Percentiles rank a stretch among this genome's conserved stretches.
phyloP scores from a whole-genome alignment of 305 asterid species.

The Nicotiana rustica region DNA sequence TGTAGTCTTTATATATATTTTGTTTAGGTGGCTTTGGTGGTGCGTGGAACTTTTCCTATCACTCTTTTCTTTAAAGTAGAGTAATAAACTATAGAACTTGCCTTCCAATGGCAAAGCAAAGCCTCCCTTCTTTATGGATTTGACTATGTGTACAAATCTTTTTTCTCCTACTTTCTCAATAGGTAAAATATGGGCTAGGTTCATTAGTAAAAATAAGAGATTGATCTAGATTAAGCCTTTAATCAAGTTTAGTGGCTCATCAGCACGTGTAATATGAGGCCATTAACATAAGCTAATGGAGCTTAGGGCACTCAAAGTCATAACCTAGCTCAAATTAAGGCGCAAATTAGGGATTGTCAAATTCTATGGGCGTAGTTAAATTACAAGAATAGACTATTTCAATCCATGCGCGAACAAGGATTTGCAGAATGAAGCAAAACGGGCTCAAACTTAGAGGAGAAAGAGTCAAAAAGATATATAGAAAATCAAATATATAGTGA shows the following conservation, averaged over 20 bases:
- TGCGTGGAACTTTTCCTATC: neutral
- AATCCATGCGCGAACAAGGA: neutral
- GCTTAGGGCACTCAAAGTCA: slow-evolving; percentile 31
- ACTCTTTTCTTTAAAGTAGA: neutral
- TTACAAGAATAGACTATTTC: neutral
- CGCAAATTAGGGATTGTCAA: slow-evolving; percentile 47
- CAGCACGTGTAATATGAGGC: neutral
- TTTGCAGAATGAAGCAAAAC: slow-evolving; percentile 5
- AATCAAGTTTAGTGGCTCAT: neutral
- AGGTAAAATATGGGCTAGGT: neutral
- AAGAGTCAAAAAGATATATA: no score
- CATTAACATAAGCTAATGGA: slow-evolving; percentile 21
- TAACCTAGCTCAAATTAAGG: slow-evolving; percentile 41
- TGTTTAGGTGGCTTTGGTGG: slow-evolving; percentile 20
- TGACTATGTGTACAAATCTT: neutral
- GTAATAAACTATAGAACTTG: slow-evolving; percentile 32
- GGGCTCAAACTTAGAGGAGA: no score
- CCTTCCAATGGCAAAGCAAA: slow-evolving; percentile 37
- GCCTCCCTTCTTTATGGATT: slow-evolving; percentile 9
- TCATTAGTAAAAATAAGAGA: neutral
- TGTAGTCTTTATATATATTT: neutral
- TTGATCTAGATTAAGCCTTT: neutral
- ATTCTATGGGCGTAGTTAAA: slow-evolving; percentile 30
- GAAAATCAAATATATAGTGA: no score
- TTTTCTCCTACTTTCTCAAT: neutral